Evolutionary conservation across 225 moss, liverwort and hornwort genomes (phyloP).

Genomic region (Straminergon stramineum): DNA sequence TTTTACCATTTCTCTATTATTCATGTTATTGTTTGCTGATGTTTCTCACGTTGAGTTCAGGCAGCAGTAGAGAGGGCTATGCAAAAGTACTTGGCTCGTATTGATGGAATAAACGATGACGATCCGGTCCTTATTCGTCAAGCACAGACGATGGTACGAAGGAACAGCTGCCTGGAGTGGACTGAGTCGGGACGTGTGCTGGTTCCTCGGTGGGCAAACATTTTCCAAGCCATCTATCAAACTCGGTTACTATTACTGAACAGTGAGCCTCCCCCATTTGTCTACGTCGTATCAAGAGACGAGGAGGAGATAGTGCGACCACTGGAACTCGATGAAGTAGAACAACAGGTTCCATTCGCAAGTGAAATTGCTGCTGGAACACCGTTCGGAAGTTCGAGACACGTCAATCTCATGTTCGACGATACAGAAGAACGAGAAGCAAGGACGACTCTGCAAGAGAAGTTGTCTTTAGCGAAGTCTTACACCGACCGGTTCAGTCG

Average conservation of each 20-base stretch:
- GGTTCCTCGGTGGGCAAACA: conserved; percentile 70
- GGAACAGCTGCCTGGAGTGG: conserved; percentile 77
- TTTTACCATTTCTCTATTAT: background rate
- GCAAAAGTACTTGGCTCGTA: conserved; percentile 45
- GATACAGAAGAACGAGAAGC: conserved; percentile 30
- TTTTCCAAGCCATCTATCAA: conserved; percentile 75
- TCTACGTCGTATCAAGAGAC: conserved; percentile 46
- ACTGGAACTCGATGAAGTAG: conserved; percentile 48
- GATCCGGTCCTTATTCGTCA: conserved; percentile 58
- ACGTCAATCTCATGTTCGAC: conserved; percentile 31
- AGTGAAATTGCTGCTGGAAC: conserved; percentile 56
- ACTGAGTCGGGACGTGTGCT: conserved; percentile 56
- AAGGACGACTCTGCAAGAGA: conserved; percentile 14
- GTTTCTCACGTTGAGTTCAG: conserved; percentile 8
- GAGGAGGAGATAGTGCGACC: conserved; percentile 32
- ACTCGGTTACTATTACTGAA: conserved; percentile 56
- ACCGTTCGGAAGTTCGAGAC: conserved; percentile 35
- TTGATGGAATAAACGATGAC: conserved; percentile 48
- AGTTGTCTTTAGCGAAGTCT: conserved; percentile 16
- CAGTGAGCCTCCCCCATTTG: conserved; percentile 43
- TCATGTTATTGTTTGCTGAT: background rate
- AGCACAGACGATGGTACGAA: conserved; percentile 58
- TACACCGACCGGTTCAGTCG: conserved; percentile 11
- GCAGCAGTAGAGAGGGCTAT: conserved; percentile 50
- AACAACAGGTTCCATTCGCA: conserved; percentile 39